phyloP scores from a whole-genome alignment of 2,329 filamentous ascomycete genomes.

The Phialophora chinensis region DNA sequence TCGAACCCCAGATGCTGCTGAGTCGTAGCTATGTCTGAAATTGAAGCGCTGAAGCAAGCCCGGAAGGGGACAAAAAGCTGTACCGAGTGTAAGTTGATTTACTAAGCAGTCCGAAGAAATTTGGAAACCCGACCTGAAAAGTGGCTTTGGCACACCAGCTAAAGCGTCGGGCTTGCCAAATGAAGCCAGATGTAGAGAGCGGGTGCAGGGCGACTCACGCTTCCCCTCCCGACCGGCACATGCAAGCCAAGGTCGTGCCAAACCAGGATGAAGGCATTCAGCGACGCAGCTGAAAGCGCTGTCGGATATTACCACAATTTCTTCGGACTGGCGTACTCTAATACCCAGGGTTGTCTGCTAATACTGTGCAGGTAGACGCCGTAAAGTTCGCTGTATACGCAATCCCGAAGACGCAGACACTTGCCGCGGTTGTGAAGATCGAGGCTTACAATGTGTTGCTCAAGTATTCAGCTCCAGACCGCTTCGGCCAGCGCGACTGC shows the following conservation, averaged over 20 bases:
- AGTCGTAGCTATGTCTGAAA: conserved; percentile 16
- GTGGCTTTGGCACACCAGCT: neutral
- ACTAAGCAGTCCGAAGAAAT: conserved; percentile 2
- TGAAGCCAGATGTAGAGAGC: neutral
- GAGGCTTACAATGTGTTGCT: conserved; percentile 23
- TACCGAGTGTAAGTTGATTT: conserved; percentile 27
- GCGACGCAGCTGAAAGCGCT: too few species aligned
- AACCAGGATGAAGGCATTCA: neutral
- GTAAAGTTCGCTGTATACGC: conserved; percentile 32
- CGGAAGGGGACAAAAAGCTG: conserved; percentile 31
- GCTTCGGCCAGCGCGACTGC: conserved; percentile 7
- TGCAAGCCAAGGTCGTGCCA: neutral
- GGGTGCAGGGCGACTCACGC: neutral
- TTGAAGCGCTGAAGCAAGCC: conserved; percentile 5
- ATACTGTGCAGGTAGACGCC: conserved; percentile 29
- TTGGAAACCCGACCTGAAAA: neutral
- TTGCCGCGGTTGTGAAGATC: conserved; percentile 33
- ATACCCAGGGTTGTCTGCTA: neutral
- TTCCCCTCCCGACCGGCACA: neutral
- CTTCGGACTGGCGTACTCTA: neutral
- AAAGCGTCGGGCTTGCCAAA: neutral
- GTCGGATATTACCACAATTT: neutral
- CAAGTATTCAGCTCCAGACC: conserved; percentile 23
- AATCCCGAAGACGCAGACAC: conserved; percentile 19
- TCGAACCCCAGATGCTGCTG: neutral